Conservation (phyloP, 306 rosid genomes). For the Cucurbita pepo region DNA sequence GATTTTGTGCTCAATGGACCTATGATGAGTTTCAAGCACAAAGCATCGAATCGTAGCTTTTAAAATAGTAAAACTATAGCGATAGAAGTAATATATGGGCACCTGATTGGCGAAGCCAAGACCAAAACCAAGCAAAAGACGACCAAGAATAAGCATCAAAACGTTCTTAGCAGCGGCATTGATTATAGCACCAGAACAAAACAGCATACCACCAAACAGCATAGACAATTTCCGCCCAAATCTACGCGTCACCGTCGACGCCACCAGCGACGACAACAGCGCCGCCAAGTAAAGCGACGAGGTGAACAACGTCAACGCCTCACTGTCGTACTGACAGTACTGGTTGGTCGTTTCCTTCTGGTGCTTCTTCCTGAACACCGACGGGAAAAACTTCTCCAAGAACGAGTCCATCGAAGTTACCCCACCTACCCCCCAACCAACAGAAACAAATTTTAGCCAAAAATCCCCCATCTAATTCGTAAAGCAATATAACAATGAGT, state of each 20-base stretch:
- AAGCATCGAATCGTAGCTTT: too few species aligned
- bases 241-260: constrained; percentile 39
- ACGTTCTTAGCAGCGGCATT: constrained; percentile 33
- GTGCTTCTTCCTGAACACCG: constrained; percentile 28
- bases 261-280: constrained; percentile 44
- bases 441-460: too few species aligned
- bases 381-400: constrained; percentile 34
- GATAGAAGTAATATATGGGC: too few species aligned
- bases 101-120: constrained; percentile 18
- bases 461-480: background rate
- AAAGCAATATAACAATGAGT: background rate
- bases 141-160: constrained; percentile 36
- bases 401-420: constrained; percentile 63
- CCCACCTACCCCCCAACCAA: constrained; percentile 27
- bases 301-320: constrained; percentile 42
- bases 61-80: too few species aligned
- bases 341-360: background rate
- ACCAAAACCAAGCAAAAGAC: constrained; percentile 13
- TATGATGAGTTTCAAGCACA: too few species aligned
- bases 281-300: constrained; percentile 64
- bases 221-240: constrained; percentile 48
- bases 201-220: constrained; percentile 45
- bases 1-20: too few species aligned
- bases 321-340: constrained; percentile 53
- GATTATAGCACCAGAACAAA: constrained; percentile 43